These are phyloP conservation scores for Acer campestre DNA, from an alignment of 345 rosid genomes.

Conservation along the genomic window DNA sequence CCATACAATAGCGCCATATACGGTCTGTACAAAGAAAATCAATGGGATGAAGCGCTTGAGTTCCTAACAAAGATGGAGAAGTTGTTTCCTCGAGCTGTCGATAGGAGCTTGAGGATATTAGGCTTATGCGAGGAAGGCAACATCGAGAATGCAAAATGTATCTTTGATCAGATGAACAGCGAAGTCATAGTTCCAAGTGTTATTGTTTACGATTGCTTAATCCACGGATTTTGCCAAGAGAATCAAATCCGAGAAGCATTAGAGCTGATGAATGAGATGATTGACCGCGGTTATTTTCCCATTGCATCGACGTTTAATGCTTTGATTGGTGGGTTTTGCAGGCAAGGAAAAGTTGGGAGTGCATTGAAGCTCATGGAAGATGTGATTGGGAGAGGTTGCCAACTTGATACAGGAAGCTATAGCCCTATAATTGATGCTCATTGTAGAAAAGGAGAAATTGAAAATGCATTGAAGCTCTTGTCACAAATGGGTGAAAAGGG, in stretches of 20 bases:
- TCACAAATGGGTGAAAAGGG: slow-evolving; percentile 61
- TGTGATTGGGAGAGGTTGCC: slow-evolving; percentile 59
- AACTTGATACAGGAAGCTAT: slow-evolving; percentile 50
- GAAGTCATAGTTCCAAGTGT: slow-evolving; percentile 57
- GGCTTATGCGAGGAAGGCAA: slow-evolving; percentile 50
- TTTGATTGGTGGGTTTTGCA: slow-evolving; percentile 57
- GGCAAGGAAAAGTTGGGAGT: slow-evolving; percentile 35
- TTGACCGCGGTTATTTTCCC: slow-evolving; percentile 45
- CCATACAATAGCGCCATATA: slow-evolving; percentile 70
- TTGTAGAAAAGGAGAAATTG: slow-evolving; percentile 45
- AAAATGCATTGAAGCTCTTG: slow-evolving; percentile 45
- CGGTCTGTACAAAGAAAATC: slow-evolving; percentile 62
- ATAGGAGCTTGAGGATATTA: slow-evolving; percentile 60
- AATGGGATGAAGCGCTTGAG: slow-evolving; percentile 60
- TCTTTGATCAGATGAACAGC: slow-evolving; percentile 50
- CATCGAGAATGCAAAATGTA: slow-evolving; percentile 48
- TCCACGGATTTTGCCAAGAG: slow-evolving; percentile 53
- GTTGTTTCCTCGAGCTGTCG: slow-evolving; percentile 68
- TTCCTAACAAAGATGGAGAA: slow-evolving; percentile 62
- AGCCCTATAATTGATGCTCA: slow-evolving; percentile 43
- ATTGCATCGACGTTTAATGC: slow-evolving; percentile 54
- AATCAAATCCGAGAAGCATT: slow-evolving; percentile 47
- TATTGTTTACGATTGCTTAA: slow-evolving; percentile 58
- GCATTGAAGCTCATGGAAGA: slow-evolving; percentile 62
- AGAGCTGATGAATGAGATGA: slow-evolving; percentile 64